Base-by-base conservation (phyloP, 2,329 filamentous ascomycete species). In the Pseudocercospora fijiensis region DNA sequence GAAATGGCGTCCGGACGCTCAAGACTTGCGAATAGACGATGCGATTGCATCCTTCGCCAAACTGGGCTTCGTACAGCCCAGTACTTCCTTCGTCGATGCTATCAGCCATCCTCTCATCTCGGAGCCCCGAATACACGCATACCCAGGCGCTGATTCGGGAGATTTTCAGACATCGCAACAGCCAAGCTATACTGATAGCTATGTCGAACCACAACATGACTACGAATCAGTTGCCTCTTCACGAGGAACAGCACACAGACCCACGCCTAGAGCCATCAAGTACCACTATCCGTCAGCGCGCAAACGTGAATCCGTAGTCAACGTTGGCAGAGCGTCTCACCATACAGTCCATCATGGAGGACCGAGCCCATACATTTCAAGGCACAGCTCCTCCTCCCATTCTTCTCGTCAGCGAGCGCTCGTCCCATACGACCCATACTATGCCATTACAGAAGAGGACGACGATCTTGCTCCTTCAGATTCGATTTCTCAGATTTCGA, bases 401-500 rank as follows among this genome's bases (percentile, higher is more conserved):
- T 1, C 26, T 41, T 16, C 7, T 10, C n/a, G 9, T n/a, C 27
- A 56, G 28, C 28, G 53, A 24, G 53, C 53, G 1, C 53, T 33
- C 3, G 53, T 56, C 4, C 53, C 53, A 37, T 37, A 37, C 10
- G 6, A 41, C 37, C 6, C 37, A 1, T 1, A 53, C 26, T 28
- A 53, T 30, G 49, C 49, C 9, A 26, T 22, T 20, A 13, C 16
- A 55, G 24, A 18, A 41, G 27, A 30, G 5, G 16, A 56, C 28
- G 28, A 56, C 13, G 52, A 33, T 33, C 53, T 56, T 20, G 53
- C 28, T 10, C 53, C 53, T 56, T 56, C 49, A 30, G 62, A 64
- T 10, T 64, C 57, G 6, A 58, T 64, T 28, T 60, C 62, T 1
- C 62, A 64, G n/a, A 45, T 57, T n/a, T 64, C 57, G 33, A 26